phyloP scores from a whole-genome alignment of 768 basidiomycete genomes.

The Lactarius sanguifluus region DNA sequence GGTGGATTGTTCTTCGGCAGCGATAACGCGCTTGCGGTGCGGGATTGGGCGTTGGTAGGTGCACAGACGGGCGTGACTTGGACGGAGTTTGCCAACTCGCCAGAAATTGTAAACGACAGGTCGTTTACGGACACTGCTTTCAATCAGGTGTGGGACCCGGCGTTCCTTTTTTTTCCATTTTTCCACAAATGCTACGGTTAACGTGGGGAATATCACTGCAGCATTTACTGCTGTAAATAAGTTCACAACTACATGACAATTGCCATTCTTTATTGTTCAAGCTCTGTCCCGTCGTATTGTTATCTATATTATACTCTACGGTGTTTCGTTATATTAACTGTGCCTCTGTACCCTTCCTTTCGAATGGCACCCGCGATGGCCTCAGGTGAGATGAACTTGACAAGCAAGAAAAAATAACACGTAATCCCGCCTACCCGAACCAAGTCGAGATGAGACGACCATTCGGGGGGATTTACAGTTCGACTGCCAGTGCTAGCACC shows the following conservation, averaged over 20 bases:
- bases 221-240: slow-evolving; percentile 38
- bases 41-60: slow-evolving; percentile 53
- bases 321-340: slow-evolving; percentile 1
- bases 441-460: background rate
- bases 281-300: slow-evolving; percentile 12
- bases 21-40: slow-evolving; percentile 45
- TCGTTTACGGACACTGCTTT: slow-evolving; percentile 46
- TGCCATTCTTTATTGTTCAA: background rate
- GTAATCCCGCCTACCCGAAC: background rate
- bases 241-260: slow-evolving; percentile 28
- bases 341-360: background rate
- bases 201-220: slow-evolving; percentile 47
- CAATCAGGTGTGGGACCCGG: slow-evolving; percentile 51
- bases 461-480: slow-evolving; percentile 3
- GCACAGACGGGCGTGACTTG: slow-evolving; percentile 45
- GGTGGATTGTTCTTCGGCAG: slow-evolving; percentile 63
- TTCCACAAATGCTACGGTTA: slow-evolving; percentile 33
- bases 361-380: background rate
- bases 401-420: slow-evolving; percentile 5
- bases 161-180: slow-evolving; percentile 37
- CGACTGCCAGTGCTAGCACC: background rate
- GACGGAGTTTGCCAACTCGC: slow-evolving; percentile 53
- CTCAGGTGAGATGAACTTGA: slow-evolving; percentile 7
- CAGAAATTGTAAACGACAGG: slow-evolving; percentile 50
- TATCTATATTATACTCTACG: slow-evolving; percentile 23